Conservation (phyloP, 2,329 filamentous ascomycete genomes). For the Fonsecaea pedrosoi region DNA sequence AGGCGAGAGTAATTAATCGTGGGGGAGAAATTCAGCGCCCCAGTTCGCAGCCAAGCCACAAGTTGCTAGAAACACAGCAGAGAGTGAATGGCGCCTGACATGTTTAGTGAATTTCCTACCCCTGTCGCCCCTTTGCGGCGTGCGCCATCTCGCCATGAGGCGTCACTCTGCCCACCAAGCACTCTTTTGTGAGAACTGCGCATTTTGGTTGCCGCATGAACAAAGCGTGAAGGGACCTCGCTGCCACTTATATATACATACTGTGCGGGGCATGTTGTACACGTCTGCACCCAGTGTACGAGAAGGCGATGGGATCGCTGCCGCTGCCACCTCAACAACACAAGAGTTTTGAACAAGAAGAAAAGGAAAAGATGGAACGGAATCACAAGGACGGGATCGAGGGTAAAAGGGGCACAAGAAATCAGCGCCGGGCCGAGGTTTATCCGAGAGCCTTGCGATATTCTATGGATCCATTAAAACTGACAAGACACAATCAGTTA, state of each 20-base stretch:
- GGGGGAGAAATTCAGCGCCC: neutral
- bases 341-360: neutral
- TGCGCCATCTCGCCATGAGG: neutral
- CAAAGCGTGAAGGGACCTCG: neutral
- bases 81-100: conserved; percentile 5
- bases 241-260: neutral
- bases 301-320: neutral
- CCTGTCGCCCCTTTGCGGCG: neutral
- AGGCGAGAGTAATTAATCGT: neutral
- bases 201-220: neutral
- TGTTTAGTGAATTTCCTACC: neutral
- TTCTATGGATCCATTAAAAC: neutral
- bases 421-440: neutral
- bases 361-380: neutral
- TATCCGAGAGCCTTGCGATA: neutral
- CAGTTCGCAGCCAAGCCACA: neutral
- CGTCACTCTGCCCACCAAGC: neutral
- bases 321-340: neutral
- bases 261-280: neutral
- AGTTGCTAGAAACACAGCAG: neutral
- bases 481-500: neutral
- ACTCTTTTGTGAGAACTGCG: neutral
- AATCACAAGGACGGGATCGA: neutral
- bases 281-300: neutral
- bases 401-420: neutral